phyloP scores from a whole-genome alignment of 2,329 filamentous ascomycete genomes.

The Penicillium psychrosexuale region DNA sequence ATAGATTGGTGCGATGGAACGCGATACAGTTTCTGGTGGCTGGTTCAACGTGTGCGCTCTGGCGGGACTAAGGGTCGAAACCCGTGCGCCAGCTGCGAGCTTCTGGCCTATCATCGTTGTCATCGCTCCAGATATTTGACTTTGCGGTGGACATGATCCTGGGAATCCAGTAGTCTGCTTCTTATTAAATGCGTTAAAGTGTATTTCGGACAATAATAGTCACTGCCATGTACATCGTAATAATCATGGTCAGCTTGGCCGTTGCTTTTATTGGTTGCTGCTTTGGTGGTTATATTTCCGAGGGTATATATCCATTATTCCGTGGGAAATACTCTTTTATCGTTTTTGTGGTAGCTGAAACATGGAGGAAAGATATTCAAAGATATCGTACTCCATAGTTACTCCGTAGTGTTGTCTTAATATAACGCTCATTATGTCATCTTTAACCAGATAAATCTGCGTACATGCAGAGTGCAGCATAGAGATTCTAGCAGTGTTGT shows the following conservation, averaged over 20 bases:
- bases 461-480: too few species aligned
- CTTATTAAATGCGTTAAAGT: not conserved
- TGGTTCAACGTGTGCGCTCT: slow-evolving; percentile 3
- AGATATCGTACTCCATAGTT: not conserved
- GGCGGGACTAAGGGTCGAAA: not conserved
- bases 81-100: not conserved
- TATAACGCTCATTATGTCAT: not conserved
- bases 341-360: not conserved
- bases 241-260: not conserved
- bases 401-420: not conserved
- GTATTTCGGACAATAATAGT: not conserved
- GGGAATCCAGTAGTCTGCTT: not conserved
- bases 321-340: too few species aligned
- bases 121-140: not conserved
- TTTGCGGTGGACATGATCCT: not conserved
- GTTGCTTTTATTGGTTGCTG: not conserved
- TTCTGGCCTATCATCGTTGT: slow-evolving; percentile 8
- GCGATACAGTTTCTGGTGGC: slow-evolving; percentile 2
- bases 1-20: slow-evolving; percentile 1
- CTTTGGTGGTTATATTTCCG: not conserved
- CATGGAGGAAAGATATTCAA: not conserved
- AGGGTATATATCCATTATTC: not conserved
- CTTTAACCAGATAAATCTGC: not conserved
- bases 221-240: not conserved
- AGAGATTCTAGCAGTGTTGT: not conserved